Conservation (phyloP, 176 grass and related monocot species). For the Aechmea fasciata region DNA sequence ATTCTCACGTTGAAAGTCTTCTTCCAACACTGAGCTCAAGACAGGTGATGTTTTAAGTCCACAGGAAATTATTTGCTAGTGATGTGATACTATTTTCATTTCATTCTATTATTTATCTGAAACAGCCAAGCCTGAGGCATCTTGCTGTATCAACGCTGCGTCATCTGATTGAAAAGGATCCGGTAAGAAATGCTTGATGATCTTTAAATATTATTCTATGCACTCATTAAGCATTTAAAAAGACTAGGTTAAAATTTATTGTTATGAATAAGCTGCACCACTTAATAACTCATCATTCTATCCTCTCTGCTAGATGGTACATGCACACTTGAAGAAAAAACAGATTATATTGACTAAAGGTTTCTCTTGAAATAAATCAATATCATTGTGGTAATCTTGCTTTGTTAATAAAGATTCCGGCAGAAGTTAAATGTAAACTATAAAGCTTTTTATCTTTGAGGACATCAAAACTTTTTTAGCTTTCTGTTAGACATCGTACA, state of each 20-base stretch:
- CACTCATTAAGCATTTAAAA: too few species aligned
- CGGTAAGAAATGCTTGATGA: conserved; percentile 44
- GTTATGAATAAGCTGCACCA: too few species aligned
- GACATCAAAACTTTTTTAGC: not conserved
- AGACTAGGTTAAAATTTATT: too few species aligned
- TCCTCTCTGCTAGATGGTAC: too few species aligned
- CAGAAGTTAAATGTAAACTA: not conserved
- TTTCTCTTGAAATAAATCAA: too few species aligned
- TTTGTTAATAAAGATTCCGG: too few species aligned
- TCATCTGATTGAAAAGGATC: conserved; percentile 90
- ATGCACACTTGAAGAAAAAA: too few species aligned
- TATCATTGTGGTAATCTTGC: too few species aligned
- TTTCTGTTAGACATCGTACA: not conserved
- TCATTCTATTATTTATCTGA: conserved; percentile 21
- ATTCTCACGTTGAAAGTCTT: conserved; percentile 82
- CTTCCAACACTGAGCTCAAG: conserved; percentile 74
- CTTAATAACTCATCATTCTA: too few species aligned
- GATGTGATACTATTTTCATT: conserved; percentile 1
- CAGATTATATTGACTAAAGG: too few species aligned
- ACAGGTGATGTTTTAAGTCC: conserved; percentile 41
- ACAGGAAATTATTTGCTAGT: not conserved
- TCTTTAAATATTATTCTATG: not conserved
- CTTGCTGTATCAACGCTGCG: conserved; percentile 65
- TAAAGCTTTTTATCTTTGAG: not conserved
- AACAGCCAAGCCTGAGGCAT: conserved; percentile 87